Conservation (phyloP, 306 rosid species). For the Herpetospermum pedunculosum region DNA sequence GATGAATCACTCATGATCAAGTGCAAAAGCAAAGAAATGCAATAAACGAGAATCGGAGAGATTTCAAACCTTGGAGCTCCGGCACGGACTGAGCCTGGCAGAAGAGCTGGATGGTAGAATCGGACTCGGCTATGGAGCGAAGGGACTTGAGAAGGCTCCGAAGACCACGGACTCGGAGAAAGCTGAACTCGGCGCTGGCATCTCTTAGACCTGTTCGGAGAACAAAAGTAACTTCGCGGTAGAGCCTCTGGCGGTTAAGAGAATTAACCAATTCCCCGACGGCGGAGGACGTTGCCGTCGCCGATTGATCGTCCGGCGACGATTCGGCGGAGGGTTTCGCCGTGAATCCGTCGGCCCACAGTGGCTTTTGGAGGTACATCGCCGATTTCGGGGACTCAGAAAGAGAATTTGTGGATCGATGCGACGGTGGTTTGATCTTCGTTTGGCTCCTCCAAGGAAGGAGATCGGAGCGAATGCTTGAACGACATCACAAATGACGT, state of each 20-base stretch:
- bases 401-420: background rate
- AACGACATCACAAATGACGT: background rate
- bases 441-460: background rate
- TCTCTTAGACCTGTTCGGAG: conserved; percentile 71
- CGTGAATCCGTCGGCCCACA: conserved; percentile 51
- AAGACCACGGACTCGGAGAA: conserved; percentile 79
- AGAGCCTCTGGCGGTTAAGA: conserved; percentile 51
- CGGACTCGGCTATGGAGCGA: conserved; percentile 60
- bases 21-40: background rate
- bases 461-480: background rate
- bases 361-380: conserved; percentile 66
- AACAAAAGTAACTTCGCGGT: conserved; percentile 70
- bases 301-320: conserved; percentile 12
- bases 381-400: background rate
- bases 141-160: conserved; percentile 76
- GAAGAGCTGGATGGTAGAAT: conserved; percentile 52
- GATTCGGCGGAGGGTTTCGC: conserved; percentile 20
- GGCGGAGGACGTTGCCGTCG: conserved; percentile 5
- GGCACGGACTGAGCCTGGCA: conserved; percentile 56
- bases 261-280: conserved; percentile 47
- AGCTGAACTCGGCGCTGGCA: conserved; percentile 76
- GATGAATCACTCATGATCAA: too few species aligned
- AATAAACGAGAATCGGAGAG: background rate
- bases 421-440: background rate
- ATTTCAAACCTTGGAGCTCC: conserved; percentile 56